These are phyloP conservation scores for Polyrhizophydium stewartii DNA, from an alignment of 371 early-diverging fungal genomes.

Conservation along the genomic window DNA sequence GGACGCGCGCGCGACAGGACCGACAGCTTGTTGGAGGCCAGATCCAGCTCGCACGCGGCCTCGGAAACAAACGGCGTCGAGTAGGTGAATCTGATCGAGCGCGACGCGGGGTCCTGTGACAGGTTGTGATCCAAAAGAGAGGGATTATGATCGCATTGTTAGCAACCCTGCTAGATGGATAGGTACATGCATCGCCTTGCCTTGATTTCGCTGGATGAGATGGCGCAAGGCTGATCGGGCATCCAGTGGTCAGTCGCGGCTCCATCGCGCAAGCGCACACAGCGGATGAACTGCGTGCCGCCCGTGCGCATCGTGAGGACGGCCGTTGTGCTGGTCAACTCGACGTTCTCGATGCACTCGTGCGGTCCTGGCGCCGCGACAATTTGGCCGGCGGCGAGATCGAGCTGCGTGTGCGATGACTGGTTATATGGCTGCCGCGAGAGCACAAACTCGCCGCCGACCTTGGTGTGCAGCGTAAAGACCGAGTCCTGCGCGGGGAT, in stretches of 20 bases:
- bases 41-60: slow-evolving; percentile 66
- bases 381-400: too few relatives aligned
- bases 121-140: too few relatives aligned
- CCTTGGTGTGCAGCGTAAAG: slow-evolving; percentile 9
- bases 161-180: too few relatives aligned
- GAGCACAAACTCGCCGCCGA: not conserved
- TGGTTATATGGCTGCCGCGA: too few relatives aligned
- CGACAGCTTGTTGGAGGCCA: slow-evolving; percentile 43
- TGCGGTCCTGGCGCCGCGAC: slow-evolving; percentile 48
- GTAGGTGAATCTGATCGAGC: too few relatives aligned
- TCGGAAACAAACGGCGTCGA: slow-evolving; percentile 67
- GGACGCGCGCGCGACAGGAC: slow-evolving; percentile 23
- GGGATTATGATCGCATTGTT: too few relatives aligned
- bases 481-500: not conserved
- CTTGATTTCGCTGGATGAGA: slow-evolving; percentile 6
- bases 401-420: too few relatives aligned
- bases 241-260: not conserved
- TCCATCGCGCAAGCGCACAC: not conserved
- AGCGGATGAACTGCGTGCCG: slow-evolving; percentile 53
- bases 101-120: too few relatives aligned
- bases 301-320: slow-evolving; percentile 59
- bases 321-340: slow-evolving; percentile 64
- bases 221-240: not conserved
- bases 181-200: too few relatives aligned
- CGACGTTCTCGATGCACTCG: slow-evolving; percentile 79